Evolutionary conservation across 768 basidiomycete genomes (phyloP).

Genomic region (Floccularia luteovirens): DNA sequence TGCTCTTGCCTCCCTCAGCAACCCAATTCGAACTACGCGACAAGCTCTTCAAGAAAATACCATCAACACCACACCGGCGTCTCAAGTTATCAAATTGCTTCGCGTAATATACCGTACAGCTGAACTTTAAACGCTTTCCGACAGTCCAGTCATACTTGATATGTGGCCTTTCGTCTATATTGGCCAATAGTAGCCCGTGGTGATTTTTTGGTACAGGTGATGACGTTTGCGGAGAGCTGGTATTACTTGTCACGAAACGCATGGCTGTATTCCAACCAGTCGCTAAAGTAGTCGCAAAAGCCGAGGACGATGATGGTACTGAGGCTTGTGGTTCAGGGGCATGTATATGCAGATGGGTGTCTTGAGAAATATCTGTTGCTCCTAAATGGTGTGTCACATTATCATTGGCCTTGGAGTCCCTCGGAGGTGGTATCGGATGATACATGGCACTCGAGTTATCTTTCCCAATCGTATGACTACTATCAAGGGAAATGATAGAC

Average conservation of each 20-base stretch:
- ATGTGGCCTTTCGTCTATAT: slow-evolving; percentile 68
- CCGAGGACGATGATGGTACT: slow-evolving; percentile 19
- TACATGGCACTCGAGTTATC: slow-evolving; percentile 6
- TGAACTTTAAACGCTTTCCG: slow-evolving; percentile 66
- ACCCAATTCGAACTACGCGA: slow-evolving; percentile 56
- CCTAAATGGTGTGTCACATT: no score
- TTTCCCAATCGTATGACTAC: slow-evolving; percentile 28
- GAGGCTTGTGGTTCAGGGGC: background rate
- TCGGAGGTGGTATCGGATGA: slow-evolving; percentile 13
- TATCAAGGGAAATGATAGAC: slow-evolving; percentile 31
- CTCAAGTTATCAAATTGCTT: slow-evolving; percentile 69
- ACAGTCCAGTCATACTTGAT: slow-evolving; percentile 80
- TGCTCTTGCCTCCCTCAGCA: slow-evolving; percentile 77
- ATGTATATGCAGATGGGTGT: no score
- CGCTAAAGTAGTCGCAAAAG: slow-evolving; percentile 39
- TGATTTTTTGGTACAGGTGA: slow-evolving; percentile 33
- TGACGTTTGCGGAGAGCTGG: slow-evolving; percentile 20
- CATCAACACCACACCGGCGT: slow-evolving; percentile 59
- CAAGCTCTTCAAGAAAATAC: slow-evolving; percentile 52
- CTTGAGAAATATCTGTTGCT: no score
- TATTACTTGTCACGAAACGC: slow-evolving; percentile 42
- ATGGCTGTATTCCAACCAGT: slow-evolving; percentile 51
- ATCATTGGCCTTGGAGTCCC: slow-evolving; percentile 15
- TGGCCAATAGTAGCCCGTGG: slow-evolving; percentile 38
- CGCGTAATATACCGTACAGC: slow-evolving; percentile 79